These are phyloP conservation scores for Backusella sp. DNA, from an alignment of 192 early-diverging fungal species.

Conservation along the genomic window DNA sequence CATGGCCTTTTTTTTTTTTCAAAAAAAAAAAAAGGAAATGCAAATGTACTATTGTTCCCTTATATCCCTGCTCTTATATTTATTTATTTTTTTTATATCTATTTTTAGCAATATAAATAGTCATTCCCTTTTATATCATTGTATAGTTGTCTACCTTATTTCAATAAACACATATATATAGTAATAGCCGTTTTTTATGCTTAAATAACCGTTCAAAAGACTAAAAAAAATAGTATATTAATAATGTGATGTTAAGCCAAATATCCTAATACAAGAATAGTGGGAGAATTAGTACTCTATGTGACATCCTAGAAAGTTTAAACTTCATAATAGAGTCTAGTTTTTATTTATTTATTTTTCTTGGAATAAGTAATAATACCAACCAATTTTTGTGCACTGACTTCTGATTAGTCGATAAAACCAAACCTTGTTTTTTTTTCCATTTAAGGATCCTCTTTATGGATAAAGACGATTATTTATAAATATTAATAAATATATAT, in stretches of 20 bases:
- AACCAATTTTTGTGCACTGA: neutral
- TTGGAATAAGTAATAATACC: neutral
- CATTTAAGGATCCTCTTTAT: neutral
- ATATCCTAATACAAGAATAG: neutral
- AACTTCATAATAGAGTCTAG: neutral
- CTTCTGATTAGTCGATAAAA: neutral
- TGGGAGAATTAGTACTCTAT: neutral
- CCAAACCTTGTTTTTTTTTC: neutral
- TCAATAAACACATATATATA: neutral
- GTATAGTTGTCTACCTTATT: neutral
- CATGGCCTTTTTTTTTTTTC: neutral
- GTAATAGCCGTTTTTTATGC: neutral
- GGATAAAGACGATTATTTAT: neutral
- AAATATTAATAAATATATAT: neutral
- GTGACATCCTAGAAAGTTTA: neutral
- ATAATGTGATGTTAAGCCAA: neutral
- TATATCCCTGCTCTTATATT: constrained; percentile 1
- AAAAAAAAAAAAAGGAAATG: neutral
- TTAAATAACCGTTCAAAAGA: neutral
- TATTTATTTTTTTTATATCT: neutral
- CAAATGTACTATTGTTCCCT: constrained; percentile 1
- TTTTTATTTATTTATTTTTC: neutral
- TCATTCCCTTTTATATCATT: neutral
- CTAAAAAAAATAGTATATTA: neutral
- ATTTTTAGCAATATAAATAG: neutral